Conservation (phyloP, 2,329 filamentous ascomycete genomes). For the Laburnicola sp. region DNA sequence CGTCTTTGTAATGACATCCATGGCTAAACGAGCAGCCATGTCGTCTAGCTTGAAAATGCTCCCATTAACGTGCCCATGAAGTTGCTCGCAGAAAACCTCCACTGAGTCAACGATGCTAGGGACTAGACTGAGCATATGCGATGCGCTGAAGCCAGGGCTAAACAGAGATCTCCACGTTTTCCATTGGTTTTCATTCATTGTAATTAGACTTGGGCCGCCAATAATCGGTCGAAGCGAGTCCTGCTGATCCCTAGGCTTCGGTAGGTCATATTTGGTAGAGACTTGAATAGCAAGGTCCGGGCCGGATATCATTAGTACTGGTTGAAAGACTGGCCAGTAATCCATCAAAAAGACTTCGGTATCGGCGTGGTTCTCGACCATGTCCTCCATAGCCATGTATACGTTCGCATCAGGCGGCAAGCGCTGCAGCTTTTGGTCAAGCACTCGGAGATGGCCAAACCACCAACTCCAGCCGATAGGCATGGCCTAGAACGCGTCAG, state of each 20-base stretch:
- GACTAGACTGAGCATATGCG: constrained; percentile 47
- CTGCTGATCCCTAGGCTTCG: constrained; percentile 10
- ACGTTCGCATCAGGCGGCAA: constrained; percentile 13
- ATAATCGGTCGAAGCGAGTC: constrained; percentile 17
- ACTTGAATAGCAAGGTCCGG: not conserved
- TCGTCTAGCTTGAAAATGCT: constrained; percentile 17
- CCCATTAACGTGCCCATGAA: constrained; percentile 1
- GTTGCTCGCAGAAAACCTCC: constrained; percentile 11
- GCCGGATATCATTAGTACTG: constrained; percentile 10
- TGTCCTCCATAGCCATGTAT: constrained; percentile 6
- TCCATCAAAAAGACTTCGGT: constrained; percentile 15
- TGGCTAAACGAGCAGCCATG: constrained; percentile 7
- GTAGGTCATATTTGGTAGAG: constrained; percentile 9
- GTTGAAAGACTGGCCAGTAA: constrained; percentile 15
- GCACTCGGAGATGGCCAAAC: constrained; percentile 8
- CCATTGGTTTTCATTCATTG: constrained; percentile 23
- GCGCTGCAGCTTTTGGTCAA: constrained; percentile 5
- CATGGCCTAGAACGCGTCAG: constrained; percentile 8
- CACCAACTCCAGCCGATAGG: constrained; percentile 16
- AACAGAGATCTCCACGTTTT: constrained; percentile 35
- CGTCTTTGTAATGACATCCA: constrained; percentile 17
- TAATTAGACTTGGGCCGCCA: constrained; percentile 18
- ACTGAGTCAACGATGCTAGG: constrained; percentile 14
- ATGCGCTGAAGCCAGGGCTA: constrained; percentile 41
- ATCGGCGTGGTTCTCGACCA: constrained; percentile 2